These are phyloP conservation scores for Blepharisma undulans DNA, from an alignment of 169 alveolate genomes.

Conservation along the genomic window DNA sequence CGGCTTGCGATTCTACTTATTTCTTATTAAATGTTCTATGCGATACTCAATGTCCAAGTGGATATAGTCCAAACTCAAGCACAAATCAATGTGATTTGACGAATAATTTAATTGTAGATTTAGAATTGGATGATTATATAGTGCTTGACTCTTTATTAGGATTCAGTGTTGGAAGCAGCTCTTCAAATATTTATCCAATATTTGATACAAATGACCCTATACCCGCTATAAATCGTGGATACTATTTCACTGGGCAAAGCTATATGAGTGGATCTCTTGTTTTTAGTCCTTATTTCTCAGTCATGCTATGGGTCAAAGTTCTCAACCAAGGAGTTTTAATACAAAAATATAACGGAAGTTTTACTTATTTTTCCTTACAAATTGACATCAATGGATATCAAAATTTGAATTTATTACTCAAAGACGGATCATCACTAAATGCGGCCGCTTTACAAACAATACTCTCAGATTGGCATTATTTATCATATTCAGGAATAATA, in stretches of 20 bases:
- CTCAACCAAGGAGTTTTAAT: background rate
- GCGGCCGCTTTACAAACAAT: background rate
- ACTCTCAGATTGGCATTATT: background rate
- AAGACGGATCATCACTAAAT: background rate
- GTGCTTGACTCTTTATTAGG: background rate
- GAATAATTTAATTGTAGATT: background rate
- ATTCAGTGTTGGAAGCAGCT: background rate
- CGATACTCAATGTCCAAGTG: background rate
- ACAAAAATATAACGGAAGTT: background rate
- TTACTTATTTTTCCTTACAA: background rate
- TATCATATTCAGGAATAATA: background rate
- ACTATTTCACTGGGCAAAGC: background rate
- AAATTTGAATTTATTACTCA: too few relatives aligned
- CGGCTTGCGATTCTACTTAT: background rate
- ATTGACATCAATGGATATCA: background rate
- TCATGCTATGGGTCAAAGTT: background rate
- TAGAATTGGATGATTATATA: background rate
- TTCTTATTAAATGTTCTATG: background rate
- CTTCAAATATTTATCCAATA: background rate
- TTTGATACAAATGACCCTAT: slow-evolving; percentile 25
- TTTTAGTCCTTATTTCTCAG: background rate
- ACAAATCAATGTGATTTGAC: background rate
- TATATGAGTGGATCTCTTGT: background rate
- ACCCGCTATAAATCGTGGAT: background rate
- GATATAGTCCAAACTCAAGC: background rate